A percentile compares a stretch with the other conserved stretches of the same genome.
phyloP scores from a whole-genome alignment of 1,139 yeast species.

The Schizosaccharomyces versatilis region DNA sequence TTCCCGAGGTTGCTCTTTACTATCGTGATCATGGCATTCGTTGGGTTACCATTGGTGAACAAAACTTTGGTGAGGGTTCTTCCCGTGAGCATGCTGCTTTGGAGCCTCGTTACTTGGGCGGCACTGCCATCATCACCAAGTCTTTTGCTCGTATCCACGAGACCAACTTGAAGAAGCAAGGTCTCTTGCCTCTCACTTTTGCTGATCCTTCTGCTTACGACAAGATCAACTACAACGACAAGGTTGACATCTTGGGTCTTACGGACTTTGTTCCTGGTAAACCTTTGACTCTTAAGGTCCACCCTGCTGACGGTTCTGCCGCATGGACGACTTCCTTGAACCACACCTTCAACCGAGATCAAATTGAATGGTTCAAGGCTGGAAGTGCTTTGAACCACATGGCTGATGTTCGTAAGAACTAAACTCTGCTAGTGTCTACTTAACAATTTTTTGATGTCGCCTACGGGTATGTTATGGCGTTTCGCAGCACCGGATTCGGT shows the following conservation, averaged over 20 bases:
- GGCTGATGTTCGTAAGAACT: conserved; percentile 30
- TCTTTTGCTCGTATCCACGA: conserved; percentile 95
- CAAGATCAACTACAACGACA: conserved; percentile 77
- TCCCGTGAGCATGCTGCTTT: conserved; percentile 99
- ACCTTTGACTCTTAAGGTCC: conserved; percentile 65
- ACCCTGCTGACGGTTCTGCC: conserved; percentile 57
- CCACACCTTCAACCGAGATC: conserved; percentile 89
- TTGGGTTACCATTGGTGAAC: conserved; percentile 98
- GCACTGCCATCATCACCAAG: conserved; percentile 86
- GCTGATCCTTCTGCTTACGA: conserved; percentile 77
- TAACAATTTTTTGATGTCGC: background rate
- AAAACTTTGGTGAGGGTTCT: conserved; percentile 98
- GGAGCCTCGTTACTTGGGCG: conserved; percentile 98
- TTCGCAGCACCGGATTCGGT: background rate
- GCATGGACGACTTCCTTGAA: conserved; percentile 76
- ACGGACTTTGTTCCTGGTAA: conserved; percentile 82
- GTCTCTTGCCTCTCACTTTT: conserved; percentile 90
- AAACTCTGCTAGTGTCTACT: background rate
- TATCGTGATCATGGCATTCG: conserved; percentile 45
- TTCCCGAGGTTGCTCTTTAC: conserved; percentile 85
- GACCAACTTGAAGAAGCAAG: conserved; percentile 92
- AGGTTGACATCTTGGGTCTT: conserved; percentile 70
- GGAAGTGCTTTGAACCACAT: conserved; percentile 98
- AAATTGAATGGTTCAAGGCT: conserved; percentile 95
- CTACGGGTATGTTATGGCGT: background rate